Base-by-base conservation (phyloP, 257 asterid species). In the Jacaranda copaia region DNA sequence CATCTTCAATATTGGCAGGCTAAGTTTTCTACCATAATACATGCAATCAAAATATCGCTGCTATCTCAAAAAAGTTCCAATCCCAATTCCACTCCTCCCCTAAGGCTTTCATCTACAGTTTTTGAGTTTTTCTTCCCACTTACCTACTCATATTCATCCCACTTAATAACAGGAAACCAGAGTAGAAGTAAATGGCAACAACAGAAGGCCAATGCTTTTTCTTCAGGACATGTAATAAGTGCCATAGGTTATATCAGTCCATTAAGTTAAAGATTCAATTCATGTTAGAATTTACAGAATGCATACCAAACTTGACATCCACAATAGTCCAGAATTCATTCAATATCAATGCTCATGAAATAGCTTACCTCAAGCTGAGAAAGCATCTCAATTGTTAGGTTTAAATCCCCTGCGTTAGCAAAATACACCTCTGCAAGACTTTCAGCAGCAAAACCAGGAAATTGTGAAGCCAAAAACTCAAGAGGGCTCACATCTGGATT, bases 381-480 rank as follows among this genome's bases (percentile, higher is more conserved):
- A 81, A 96, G 99, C 96, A 92, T 96, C 81, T 93, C 99, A 72
- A 96, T 83, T 40, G 99, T 92, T 77, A 89, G 84, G 86, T 93
- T 89, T 67, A 96, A 79, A 85, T 96, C 97, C 55, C 99, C 91
- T 20, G 88, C 96, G 42, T 88, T 96, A 52, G 97, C 93, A 85
- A 92, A 89, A 85, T 88, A 96, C 79, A 93, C 98, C 90, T 92
- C 99, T 6, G 96, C 90, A 63, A 93, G 95, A 86, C 97, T 90
- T 73, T 92, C 98, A 19, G 90, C 88, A 8, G 99, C 96, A 84
- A 93, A 93, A 35, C 99, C 98, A 56, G 98, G 98, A 84, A 93
- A 93, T 49, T 96, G 97, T 20, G 98, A 84, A 68, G 96, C 92
- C 87, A 96, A 80, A 84, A 90, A 88, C 60, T 92, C 96, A 16